Evolutionary conservation across 2,329 filamentous ascomycete species (phyloP).

Genomic region (Colletotrichum cordylinicola): DNA sequence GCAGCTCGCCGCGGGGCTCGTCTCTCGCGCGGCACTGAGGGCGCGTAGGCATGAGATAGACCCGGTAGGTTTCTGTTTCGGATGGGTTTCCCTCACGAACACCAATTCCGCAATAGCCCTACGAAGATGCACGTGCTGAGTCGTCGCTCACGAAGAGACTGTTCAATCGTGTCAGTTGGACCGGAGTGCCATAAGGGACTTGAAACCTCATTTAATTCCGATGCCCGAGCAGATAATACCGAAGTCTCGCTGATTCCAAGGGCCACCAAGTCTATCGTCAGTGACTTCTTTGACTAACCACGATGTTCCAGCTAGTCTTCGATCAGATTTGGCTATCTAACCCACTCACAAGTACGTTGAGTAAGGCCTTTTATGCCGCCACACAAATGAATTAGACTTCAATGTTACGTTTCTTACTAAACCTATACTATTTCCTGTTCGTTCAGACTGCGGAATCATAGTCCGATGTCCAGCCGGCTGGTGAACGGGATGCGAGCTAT

Average conservation of each 20-base stretch:
- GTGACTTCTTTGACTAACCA: background rate
- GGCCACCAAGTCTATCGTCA: background rate
- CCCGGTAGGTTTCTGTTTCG: background rate
- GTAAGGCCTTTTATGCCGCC: background rate
- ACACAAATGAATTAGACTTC: background rate
- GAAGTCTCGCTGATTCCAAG: background rate
- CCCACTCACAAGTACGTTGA: background rate
- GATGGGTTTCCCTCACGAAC: background rate
- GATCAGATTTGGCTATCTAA: background rate
- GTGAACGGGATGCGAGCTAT: background rate
- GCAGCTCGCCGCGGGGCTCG: background rate
- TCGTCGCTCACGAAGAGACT: background rate
- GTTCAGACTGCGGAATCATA: background rate
- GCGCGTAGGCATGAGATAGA: background rate
- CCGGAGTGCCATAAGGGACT: background rate
- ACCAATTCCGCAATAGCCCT: background rate
- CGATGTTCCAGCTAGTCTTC: background rate
- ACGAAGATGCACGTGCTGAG: background rate
- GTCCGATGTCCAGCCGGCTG: background rate
- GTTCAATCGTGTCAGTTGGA: background rate
- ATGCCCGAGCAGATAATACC: background rate
- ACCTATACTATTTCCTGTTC: background rate
- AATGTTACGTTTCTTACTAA: background rate
- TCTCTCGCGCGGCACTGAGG: background rate
- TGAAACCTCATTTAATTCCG: background rate